A percentile compares a stretch with the other conserved stretches of the same genome.
Evolutionary conservation across 2,329 filamentous ascomycete species (phyloP).

Genomic region (Alternaria metachromatica): DNA sequence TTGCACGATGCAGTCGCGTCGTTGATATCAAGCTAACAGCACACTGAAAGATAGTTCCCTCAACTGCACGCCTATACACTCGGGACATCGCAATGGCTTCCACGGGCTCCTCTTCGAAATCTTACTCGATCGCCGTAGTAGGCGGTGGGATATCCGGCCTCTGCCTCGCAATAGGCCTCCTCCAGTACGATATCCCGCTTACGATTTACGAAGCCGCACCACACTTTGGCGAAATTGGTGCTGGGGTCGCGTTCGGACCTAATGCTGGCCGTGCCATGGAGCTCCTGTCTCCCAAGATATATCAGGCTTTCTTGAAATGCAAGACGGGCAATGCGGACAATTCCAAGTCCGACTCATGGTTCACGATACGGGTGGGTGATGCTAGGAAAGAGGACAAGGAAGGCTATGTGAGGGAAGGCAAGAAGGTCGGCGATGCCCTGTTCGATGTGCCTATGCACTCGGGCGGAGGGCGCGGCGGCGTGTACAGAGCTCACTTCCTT

Average conservation of each 20-base stretch:
- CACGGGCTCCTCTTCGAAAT: constrained; percentile 30
- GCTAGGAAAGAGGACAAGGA: constrained; percentile 39
- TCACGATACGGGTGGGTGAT: constrained; percentile 43
- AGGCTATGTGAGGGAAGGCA: constrained; percentile 34
- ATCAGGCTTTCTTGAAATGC: constrained; percentile 51
- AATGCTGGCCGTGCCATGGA: constrained; percentile 64
- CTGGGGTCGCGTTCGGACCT: constrained; percentile 63
- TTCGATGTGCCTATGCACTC: constrained; percentile 38
- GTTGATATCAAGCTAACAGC: not conserved
- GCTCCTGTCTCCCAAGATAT: constrained; percentile 55
- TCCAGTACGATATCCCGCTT: constrained; percentile 54
- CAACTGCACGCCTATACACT: not conserved
- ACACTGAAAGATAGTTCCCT: not conserved
- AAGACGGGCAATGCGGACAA: constrained; percentile 49
- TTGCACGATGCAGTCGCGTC: not conserved
- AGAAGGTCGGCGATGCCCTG: constrained; percentile 39
- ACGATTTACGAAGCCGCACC: constrained; percentile 64
- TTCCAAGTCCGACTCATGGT: constrained; percentile 33
- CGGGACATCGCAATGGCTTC: constrained; percentile 24
- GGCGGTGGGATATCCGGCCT: constrained; percentile 67
- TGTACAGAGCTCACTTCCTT: constrained; percentile 59
- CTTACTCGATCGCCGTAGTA: constrained; percentile 62
- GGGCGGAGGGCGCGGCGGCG: constrained; percentile 40
- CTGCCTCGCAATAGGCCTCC: constrained; percentile 60
- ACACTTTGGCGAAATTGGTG: constrained; percentile 64